Evolutionary conservation across 805 yeast species (phyloP).

Genomic region (Saccharomycopsis sp.): DNA sequence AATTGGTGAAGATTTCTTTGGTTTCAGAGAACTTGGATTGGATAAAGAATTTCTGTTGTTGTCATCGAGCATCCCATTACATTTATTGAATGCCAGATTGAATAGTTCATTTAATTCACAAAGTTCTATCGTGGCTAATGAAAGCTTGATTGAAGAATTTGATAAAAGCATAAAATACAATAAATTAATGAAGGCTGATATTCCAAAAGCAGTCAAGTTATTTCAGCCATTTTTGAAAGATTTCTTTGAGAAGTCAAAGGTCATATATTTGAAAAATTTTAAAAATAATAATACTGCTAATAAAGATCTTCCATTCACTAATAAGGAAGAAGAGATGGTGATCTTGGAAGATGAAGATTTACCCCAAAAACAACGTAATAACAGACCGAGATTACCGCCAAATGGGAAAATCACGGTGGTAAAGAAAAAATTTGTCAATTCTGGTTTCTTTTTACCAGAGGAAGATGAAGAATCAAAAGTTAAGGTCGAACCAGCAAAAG

Average conservation of each 20-base stretch:
- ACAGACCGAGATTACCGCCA: conserved; percentile 80
- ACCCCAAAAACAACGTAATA: conserved; percentile 69
- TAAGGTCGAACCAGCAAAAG: too few relatives aligned
- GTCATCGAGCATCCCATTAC: conserved; percentile 82
- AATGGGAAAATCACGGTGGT: conserved; percentile 72
- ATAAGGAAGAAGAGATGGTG: conserved; percentile 22
- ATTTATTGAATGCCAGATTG: conserved; percentile 71
- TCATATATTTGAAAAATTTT: conserved; percentile 36
- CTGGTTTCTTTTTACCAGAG: conserved; percentile 47
- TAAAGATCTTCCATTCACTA: conserved; percentile 29
- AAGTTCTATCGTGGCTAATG: conserved; percentile 36
- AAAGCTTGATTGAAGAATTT: conserved; percentile 58
- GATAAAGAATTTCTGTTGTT: conserved; percentile 86
- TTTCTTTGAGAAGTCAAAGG: conserved; percentile 36
- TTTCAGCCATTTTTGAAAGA: conserved; percentile 48
- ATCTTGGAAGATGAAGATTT: conserved; percentile 79
- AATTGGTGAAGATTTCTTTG: conserved; percentile 96
- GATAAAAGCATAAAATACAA: conserved; percentile 44
- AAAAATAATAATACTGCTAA: conserved; percentile 31
- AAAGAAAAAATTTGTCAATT: conserved; percentile 55
- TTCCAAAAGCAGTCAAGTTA: conserved; percentile 48
- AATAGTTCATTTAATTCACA: conserved; percentile 46
- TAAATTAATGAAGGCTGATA: conserved; percentile 44
- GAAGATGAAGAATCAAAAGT: too few relatives aligned
- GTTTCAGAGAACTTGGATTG: conserved; percentile 87